Evolutionary conservation across 2,329 filamentous ascomycete species (phyloP).

Genomic region (Aspergillus sp.): DNA sequence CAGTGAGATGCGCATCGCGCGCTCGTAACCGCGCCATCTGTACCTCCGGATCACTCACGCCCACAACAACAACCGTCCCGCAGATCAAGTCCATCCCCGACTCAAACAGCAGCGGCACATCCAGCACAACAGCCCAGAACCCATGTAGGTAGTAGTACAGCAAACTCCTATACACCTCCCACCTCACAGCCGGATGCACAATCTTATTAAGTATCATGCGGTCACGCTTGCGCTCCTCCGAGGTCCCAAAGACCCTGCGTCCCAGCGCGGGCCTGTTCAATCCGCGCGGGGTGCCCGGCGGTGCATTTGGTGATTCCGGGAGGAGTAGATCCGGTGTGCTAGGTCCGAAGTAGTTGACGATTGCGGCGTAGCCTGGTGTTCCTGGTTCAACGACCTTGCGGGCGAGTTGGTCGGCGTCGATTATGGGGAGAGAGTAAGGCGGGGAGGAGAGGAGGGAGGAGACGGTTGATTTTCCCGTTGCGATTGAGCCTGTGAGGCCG

Average conservation of each 20-base stretch:
- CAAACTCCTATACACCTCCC: conserved; percentile 75
- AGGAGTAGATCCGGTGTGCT: conserved; percentile 84
- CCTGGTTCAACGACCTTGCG: conserved; percentile 94
- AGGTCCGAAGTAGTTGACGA: conserved; percentile 76
- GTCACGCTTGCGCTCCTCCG: conserved; percentile 68
- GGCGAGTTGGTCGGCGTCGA: conserved; percentile 91
- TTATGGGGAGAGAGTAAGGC: conserved; percentile 83
- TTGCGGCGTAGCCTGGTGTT: conserved; percentile 76
- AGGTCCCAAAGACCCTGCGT: conserved; percentile 79
- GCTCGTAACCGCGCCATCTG: conserved; percentile 78
- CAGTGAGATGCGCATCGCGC: conserved; percentile 73
- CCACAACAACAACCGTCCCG: conserved; percentile 82
- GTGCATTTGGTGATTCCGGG: conserved; percentile 46
- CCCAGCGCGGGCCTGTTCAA: conserved; percentile 86
- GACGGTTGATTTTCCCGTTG: conserved; percentile 96
- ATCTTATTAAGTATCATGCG: conserved; percentile 80
- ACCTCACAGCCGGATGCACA: conserved; percentile 85
- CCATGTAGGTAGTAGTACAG: conserved; percentile 72
- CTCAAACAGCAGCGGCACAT: conserved; percentile 91
- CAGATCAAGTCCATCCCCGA: conserved; percentile 81
- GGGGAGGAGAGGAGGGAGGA: conserved; percentile 75
- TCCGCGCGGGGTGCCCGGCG: conserved; percentile 45
- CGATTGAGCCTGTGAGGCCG: conserved; percentile 93
- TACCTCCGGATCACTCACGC: conserved; percentile 72
- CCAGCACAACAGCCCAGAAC: conserved; percentile 84